A percentile compares a stretch with the other conserved stretches of the same genome.
phyloP scores from a whole-genome alignment of 352 stramenopile species.

The Blastocystis sp. region DNA sequence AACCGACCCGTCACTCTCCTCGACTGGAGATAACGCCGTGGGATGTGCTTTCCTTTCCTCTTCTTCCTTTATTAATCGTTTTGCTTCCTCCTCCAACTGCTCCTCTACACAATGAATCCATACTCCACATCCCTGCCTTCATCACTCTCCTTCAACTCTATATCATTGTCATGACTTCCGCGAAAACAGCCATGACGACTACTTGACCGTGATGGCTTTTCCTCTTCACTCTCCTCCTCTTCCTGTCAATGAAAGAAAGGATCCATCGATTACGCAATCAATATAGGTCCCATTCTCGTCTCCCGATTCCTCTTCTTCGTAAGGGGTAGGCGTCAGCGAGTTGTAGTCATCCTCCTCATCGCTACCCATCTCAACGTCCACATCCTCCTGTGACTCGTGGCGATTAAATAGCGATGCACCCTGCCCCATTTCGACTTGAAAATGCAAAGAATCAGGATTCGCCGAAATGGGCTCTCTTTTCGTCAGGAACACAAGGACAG shows the following conservation, averaged over 20 bases:
- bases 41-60: neutral
- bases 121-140: neutral
- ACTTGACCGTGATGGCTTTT: neutral
- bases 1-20: slow-evolving; percentile 3
- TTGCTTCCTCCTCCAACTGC: neutral
- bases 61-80: neutral
- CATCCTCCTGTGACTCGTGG: neutral
- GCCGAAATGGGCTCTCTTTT: neutral
- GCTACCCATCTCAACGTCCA: neutral
- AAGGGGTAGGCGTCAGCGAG: slow-evolving; percentile 18
- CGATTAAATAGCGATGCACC: slow-evolving; percentile 10
- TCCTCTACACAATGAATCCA: slow-evolving; percentile 7
- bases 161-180: neutral
- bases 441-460: neutral
- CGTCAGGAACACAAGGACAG: neutral
- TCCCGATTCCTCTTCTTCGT: slow-evolving; percentile 26
- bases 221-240: slow-evolving; percentile 21
- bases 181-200: neutral
- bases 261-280: slow-evolving; percentile 19
- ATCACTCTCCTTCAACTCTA: neutral
- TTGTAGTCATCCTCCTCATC: slow-evolving; percentile 35
- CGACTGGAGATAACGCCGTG: neutral
- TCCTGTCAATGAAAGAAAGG: neutral
- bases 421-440: slow-evolving; percentile 25
- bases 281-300: slow-evolving; percentile 18